Conservation (phyloP, 2,329 filamentous ascomycete species). For the Phyllosticta citribraziliensis region DNA sequence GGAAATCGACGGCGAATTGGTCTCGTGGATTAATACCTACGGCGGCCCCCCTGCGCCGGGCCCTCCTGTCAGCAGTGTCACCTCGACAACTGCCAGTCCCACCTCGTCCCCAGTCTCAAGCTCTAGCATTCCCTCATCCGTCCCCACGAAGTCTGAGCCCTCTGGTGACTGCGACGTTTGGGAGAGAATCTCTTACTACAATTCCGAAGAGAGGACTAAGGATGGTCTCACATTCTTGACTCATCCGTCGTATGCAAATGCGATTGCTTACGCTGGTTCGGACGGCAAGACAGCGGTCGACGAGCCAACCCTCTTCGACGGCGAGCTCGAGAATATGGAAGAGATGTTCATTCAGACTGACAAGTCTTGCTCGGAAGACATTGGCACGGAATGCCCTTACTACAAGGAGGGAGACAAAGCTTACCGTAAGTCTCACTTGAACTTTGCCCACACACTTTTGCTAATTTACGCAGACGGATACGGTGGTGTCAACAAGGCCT, state of each 20-base stretch:
- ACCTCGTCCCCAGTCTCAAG: neutral
- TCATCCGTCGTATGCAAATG: neutral
- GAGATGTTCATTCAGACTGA: slow-evolving; percentile 29
- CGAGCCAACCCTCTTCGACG: slow-evolving; percentile 40
- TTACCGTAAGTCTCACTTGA: slow-evolving; percentile 2
- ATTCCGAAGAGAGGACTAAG: slow-evolving; percentile 14
- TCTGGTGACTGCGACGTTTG: slow-evolving; percentile 13
- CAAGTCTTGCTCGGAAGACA: slow-evolving; percentile 28
- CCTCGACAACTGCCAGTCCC: slow-evolving; percentile 12
- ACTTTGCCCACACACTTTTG: neutral
- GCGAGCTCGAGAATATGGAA: slow-evolving; percentile 29
- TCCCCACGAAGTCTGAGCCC: slow-evolving; percentile 11
- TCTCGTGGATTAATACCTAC: slow-evolving; percentile 51
- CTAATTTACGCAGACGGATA: slow-evolving; percentile 51
- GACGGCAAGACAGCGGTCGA: slow-evolving; percentile 38
- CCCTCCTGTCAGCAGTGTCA: slow-evolving; percentile 12
- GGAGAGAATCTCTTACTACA: slow-evolving; percentile 27
- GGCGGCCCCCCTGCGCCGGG: slow-evolving; percentile 22
- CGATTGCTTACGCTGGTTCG: slow-evolving; percentile 11
- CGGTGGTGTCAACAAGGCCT: slow-evolving; percentile 58
- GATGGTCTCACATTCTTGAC: slow-evolving; percentile 7
- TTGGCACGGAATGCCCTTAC: slow-evolving; percentile 9
- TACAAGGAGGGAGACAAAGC: slow-evolving; percentile 9
- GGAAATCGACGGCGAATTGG: slow-evolving; percentile 48
- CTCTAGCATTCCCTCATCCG: neutral